Evolutionary conservation across 192 early-diverging fungal genomes (phyloP), one percentile per base, ranked within the genome.

Genomic region (Rhizophagus prolifer): DNA sequence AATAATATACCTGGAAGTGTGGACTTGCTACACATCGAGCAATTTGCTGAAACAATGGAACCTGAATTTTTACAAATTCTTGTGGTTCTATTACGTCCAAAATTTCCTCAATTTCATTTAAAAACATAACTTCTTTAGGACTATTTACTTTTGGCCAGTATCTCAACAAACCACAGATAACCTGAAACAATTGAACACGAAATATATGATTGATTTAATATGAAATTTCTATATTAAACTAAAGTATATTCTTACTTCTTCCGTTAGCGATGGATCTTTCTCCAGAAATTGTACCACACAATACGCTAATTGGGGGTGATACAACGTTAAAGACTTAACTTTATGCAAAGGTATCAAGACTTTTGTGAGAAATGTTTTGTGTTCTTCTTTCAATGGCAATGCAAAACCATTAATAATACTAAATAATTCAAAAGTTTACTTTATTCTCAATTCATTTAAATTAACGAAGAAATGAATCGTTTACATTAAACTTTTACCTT

Each of bases 321-420:
- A 99, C 76, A 98, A 83, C 1, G 92, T 91, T 82, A 99, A 87
- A 19, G 96, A 96, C 50, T 95, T 93, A 9, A 95, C 94, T 80
- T 98, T 98, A 86, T 99, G 98, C 67, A 99, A 84, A 10, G 98
- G 98, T 72, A 99, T 84, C 75, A 99, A 88, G 26, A 97, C 97
- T 66, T 93, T 88, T 63, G 91, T 92, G 67, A 99, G 81, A 84
- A 99, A 99, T 31, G 91, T 92, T 84, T 97, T 96, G 87, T 99
- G 98, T 86, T 99, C 98, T 70, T 98, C 95, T 82, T 99, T 99
- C 54, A 99, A 87, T 58, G 98, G 98, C 30, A 98, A 86, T 2
- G 98, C 97, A 81, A 99, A 99, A 23, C 98, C 98, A 82, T 99
- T 99, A 85, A 99, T 99, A 78, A 99, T 99, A 86, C 98, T 99